phyloP scores from a whole-genome alignment of 1,284 basidiomycete genomes.

The Ustilago xerochloae region DNA sequence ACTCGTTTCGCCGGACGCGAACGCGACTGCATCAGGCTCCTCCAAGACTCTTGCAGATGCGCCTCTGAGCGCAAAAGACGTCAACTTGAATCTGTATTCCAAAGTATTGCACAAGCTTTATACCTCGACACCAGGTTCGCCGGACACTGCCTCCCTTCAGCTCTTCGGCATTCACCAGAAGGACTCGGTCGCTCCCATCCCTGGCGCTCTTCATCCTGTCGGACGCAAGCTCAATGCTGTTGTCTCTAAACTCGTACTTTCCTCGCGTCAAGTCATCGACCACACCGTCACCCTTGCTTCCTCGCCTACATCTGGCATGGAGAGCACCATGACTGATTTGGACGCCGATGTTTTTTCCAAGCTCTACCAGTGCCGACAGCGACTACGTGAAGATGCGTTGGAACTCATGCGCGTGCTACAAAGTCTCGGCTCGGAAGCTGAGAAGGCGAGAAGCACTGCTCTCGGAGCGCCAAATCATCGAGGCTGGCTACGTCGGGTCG shows the following conservation, averaged over 20 bases:
- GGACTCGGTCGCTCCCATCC: constrained; percentile 26
- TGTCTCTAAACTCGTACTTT: constrained; percentile 70
- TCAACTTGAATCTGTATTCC: constrained; percentile 23
- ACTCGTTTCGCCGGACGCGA: constrained; percentile 11
- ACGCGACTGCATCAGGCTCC: not conserved
- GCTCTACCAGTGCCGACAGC: constrained; percentile 59
- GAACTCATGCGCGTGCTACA: constrained; percentile 50
- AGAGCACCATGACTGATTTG: constrained; percentile 49
- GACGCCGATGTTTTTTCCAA: constrained; percentile 50
- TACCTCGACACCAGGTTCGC: not conserved
- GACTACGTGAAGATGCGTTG: constrained; percentile 54
- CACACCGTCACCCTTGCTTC: constrained; percentile 50
- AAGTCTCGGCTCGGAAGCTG: constrained; percentile 41
- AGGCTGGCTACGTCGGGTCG: constrained; percentile 46
- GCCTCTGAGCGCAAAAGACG: not conserved
- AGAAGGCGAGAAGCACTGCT: constrained; percentile 41
- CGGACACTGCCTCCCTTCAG: constrained; percentile 12
- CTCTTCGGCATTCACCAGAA: constrained; percentile 19
- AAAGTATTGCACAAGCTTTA: constrained; percentile 19
- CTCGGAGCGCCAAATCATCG: constrained; percentile 26
- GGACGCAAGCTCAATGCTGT: constrained; percentile 70
- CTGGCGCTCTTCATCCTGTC: constrained; percentile 63
- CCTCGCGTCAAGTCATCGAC: constrained; percentile 69
- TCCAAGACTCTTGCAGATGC: not conserved
- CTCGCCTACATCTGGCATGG: constrained; percentile 38